Evolutionary conservation across 2,329 filamentous ascomycete species (phyloP), one percentile per base, ranked within the genome.

Genomic region (Fusarium fracticaudum): DNA sequence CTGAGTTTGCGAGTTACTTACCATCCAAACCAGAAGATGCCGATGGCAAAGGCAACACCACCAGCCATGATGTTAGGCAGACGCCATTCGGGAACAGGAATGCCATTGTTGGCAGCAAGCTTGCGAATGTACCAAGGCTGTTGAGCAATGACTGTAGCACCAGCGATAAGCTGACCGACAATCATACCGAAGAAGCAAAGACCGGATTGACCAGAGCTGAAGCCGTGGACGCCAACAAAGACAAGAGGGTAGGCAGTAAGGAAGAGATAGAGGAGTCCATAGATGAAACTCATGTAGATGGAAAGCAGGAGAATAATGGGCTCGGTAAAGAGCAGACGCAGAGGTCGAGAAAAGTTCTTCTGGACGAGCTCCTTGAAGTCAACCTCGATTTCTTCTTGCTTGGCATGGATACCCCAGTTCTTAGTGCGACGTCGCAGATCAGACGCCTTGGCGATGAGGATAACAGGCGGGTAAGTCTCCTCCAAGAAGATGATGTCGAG

Each of bases 131-230:
- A 96, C 80, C 86, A 85, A 31, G 90, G 89, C 81, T 94, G 89
- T 77, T 88, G 87, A 44, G 89, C 77, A 59, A 93, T 84, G 71
- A 96, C 91, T 53, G 87, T 86, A 14, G 86, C 68, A 55, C 92
- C 93, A 0, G 92, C 93, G 61, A 94, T 82, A 22, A 96, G 70
- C 79, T 94, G 89, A 53, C 94, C 94, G 14, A 86, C 77, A 59
- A 96, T 89, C 91, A 98, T 94, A 62, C 94, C 95, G 77, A 98
- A 94, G 81, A 95, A 97, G 10, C 94, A 91, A 10, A 98, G 87
- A 4, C 94, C 95, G 8, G 91, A 88, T 24, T 93, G 83, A 64
- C 95, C 95, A 4, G 87, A 78, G 40, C 84, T 89, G 85, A 96
- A 92, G 74, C 89, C 87, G 81, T 97, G 92, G 9, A 95, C 87